Base-by-base conservation (phyloP, 192 early-diverging fungal genomes). In the Backusella morwellensis region DNA sequence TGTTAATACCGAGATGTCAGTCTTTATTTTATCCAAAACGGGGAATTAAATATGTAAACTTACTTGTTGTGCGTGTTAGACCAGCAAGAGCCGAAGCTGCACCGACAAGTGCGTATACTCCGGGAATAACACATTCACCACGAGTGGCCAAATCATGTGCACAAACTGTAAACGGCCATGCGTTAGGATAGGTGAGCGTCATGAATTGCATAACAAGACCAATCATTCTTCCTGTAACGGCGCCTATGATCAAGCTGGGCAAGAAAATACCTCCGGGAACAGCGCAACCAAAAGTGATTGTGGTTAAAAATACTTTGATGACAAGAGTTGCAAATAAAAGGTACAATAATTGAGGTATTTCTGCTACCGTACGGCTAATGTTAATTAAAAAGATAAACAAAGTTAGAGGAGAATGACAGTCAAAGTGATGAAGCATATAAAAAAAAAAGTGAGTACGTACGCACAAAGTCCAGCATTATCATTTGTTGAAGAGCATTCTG, bases 161-260 rank as follows among this genome's bases (percentile, higher is more conserved):
- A 75, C 97, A 98, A 32, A 86, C 84, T 38, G 92, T 77, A 81
- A 97, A 97, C 52, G 96, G 73, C 56, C 85, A 78, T 80, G 88
- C 85, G 70, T 87, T 70, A 73, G 96, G 90, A 71, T 89, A 87
- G 2, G 90, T 79, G 1, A 83, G 68, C 11, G 81, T 83, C 23
- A 94, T 75, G 35, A 85, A 81, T 73, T 94, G 91, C 77, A 95
- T 90, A 4, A 93, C 56, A 35, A 97, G 89, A 15, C 97, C 98
- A 19, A 98, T 76, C 68, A 94, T 93, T 6, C 98, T 88, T 0
- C 98, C 98, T 69, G 96, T 91, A 14, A 92, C 88, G 0, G 98
- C 97, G 8, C 98, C 98, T 35, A 99, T 90, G 7, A 94, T 93
- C 92, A 99, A 95, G 21, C 93, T 91, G 0, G 98, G 98, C 23